Evolutionary conservation across 148 eudicot species (phyloP), one percentile per base, ranked within the genome.

Genomic region (Vaccinium vitisidaea): DNA sequence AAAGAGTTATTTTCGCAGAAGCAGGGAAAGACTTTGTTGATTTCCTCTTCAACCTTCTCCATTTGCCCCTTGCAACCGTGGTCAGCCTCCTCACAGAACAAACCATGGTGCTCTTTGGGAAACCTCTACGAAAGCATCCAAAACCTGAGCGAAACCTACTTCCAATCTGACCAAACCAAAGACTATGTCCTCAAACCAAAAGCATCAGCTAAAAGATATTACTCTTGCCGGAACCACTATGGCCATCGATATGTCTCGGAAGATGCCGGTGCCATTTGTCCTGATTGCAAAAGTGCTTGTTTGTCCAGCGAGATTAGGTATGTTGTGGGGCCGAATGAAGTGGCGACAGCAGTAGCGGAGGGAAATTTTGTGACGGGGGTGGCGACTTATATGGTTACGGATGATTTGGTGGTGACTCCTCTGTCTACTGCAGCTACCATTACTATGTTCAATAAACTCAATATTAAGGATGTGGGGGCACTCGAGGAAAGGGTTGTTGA

Each of bases 21-120:
- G 86, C 87, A 2, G 86, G 87, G 1, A 87, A 85, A 12, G 89
- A 85, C 10, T 87, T 89, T 9, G 89, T 89, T 0, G 88, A 89
- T 56, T 56, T 56, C 61, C 83, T 89, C 18, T 86, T 89, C 52
- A n/a, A 79, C 49, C 71, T 89, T 0, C 73, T 89, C 49, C 39
- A 83, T 3, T 27, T 89, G 32, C 91, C 91, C 0, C 54, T 89
- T 23, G 86, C 67, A 1, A 81, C 85, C 13, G 83, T 87, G 13
- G 52, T 75, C 4, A 71, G 63, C 4, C 52, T 89, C 15, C 55
- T 85, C 46, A 77, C 21, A 0, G 56, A 61, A 0, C 32, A 85
- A 10, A 54, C 63, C 63, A 83, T 71, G 86, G 83, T 77, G 0
- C 0, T 49, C 83, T 39, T 59, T 87, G 1, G 88, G 83, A 1